Evolutionary conservation across 2,329 filamentous ascomycete species (phyloP), one percentile per base, ranked within the genome.

Genomic region (Pseudogymnoascus sp.): DNA sequence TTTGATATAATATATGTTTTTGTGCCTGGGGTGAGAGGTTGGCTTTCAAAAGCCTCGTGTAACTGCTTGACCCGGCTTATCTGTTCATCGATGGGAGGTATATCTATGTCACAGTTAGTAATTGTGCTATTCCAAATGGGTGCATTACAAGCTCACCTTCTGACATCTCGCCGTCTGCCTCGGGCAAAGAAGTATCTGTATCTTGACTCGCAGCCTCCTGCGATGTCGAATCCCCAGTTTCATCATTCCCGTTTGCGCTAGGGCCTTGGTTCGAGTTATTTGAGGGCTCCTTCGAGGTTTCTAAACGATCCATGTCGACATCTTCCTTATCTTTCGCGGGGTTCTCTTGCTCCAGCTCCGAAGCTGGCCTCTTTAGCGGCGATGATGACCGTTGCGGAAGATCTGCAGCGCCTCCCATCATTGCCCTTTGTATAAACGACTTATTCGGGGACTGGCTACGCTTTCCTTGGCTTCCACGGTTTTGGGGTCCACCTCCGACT

Each of bases 1-100:
- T 81, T 83, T 1, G 92, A 95, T 4, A 97, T 83, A 18, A 96
- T 75, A 69, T 87, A 96, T 12, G 87, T 89, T 61, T 84, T 81
- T 39, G 58, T 82, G 79, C 0, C 72, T 33, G 68, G 71, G 73
- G 67, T 36, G 29, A 36, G 60, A 29, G 60, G 15, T 35, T 58
- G 27, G 15, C n/a, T 58, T n/a, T 75, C 73, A 58, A 80, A 80
- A 9, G 81, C 78, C 64, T 80, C 76, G 21, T 83, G 72, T 52
- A 89, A 77, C 79, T 65, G 81, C 75, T 84, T 82, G 59, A 97
- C 90, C 37, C 84, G 84, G 62, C 82, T 82, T 63, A 96, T 86
- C 73, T 97, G 93, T 58, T 85, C 81, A 67, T 90, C 87, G 65
- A 86, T 77, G 3, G 79, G 74, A 10, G 79, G 81, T 5, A 68